Evolutionary conservation across 345 rosid genomes (phyloP).

Genomic region (Raphanus sativus): DNA sequence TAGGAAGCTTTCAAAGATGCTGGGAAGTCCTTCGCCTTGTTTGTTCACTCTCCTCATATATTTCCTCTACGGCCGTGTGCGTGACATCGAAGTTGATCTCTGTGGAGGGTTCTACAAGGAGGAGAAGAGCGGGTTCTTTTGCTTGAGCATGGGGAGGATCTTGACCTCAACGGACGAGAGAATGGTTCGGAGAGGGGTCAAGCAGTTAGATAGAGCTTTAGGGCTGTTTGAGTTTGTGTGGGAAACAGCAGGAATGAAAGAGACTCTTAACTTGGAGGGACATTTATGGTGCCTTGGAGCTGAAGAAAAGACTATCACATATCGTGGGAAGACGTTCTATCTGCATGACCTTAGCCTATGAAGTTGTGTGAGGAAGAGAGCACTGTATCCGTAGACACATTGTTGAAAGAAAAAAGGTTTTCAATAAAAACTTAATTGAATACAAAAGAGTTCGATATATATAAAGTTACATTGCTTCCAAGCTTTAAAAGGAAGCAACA

Average conservation of each 20-base stretch:
- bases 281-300: conserved; percentile 69
- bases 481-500: conserved; percentile 21
- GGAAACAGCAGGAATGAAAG: conserved; percentile 76
- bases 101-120: conserved; percentile 54
- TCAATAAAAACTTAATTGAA: conserved; percentile 15
- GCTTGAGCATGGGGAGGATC: conserved; percentile 65
- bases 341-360: conserved; percentile 59
- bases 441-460: conserved; percentile 27
- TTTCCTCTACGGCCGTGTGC: conserved; percentile 66
- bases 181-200: conserved; percentile 59
- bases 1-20: conserved; percentile 61
- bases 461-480: conserved; percentile 24
- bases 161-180: conserved; percentile 56
- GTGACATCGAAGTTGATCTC: conserved; percentile 68
- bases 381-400: too few species aligned
- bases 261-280: conserved; percentile 56
- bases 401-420: conserved; percentile 6
- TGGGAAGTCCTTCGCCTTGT: conserved; percentile 73
- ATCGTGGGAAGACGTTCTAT: conserved; percentile 54
- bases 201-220: conserved; percentile 69
- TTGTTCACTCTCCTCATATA: conserved; percentile 68
- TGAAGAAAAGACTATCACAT: conserved; percentile 43
- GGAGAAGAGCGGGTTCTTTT: conserved; percentile 36
- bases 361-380: conserved; percentile 7
- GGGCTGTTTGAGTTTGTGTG: conserved; percentile 63